Evolutionary conservation across 2,329 filamentous ascomycete genomes (phyloP), one percentile per base, ranked within the genome.

Genomic region (Colletotrichum abscissum): DNA sequence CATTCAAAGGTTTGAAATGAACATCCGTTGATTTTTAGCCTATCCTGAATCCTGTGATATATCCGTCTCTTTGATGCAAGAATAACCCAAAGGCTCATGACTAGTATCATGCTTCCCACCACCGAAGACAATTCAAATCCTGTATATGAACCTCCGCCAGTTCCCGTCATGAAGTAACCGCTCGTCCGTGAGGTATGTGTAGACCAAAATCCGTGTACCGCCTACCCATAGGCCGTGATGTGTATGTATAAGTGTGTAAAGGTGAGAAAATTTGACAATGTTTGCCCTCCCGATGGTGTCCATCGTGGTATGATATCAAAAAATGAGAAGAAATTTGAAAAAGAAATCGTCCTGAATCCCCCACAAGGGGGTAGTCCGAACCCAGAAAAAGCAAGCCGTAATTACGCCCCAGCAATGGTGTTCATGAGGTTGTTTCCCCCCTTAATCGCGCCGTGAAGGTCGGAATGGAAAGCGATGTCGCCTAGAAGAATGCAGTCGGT

Each of bases 311-410:
- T 70, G 35, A 66, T 63, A 56, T 62, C 55, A 58, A 62, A 14
- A 70, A 54, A 19, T 2, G 22, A 42, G 26, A 19, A 12, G 16
- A 42, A n/a, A 8, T n/a, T 19, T 8, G 19, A 19, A 54, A 64
- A 26, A 4, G 22, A 42, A 28, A 4, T 73, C 70, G 70, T 70
- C 67, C 70, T 65, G 64, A 46, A 56, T 56, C 70, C 70, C 70
- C 55, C 52, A 58, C 7, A 14, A 54, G 67, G 19, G 11, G 67
- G 62, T 60, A 66, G 67, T 66, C 71, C 67, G 49, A 71, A 52
- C 35, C 28, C 26, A 30, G 26, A 33, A 30, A 33, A 56, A 56
- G 3, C 3, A 22, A 24, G 12, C 49, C 60, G 22, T 16, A 60
- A 12, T 57, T 57, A 30, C 71, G 67, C 71, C 71, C 22, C 28